These are phyloP conservation scores for Cystoderma amianthinum DNA, from an alignment of 768 basidiomycete genomes.

Conservation along the genomic window DNA sequence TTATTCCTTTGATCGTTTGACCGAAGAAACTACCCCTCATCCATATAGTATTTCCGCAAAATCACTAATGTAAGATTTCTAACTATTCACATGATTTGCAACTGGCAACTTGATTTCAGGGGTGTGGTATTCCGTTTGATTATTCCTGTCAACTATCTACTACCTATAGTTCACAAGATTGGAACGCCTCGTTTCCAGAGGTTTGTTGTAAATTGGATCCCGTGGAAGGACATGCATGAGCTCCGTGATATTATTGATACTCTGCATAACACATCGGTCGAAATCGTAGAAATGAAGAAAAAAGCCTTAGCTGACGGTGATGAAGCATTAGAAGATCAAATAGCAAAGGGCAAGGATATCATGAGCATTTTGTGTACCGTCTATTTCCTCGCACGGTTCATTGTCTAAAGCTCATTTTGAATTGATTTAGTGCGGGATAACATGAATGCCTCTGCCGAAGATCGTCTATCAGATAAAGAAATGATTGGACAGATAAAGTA, in stretches of 20 bases:
- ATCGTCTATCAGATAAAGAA: constrained; percentile 26
- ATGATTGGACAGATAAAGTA: constrained; percentile 29
- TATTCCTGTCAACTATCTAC: constrained; percentile 12
- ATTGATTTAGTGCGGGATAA: constrained; percentile 31
- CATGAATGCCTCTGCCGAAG: constrained; percentile 20
- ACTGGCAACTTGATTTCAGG: constrained; percentile 7
- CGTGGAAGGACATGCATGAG: constrained; percentile 19
- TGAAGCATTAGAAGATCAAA: constrained; percentile 21
- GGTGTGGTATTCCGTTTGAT: constrained; percentile 9
- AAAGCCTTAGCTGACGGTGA: constrained; percentile 25
- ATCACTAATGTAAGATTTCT: constrained; percentile 17
- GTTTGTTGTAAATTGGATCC: constrained; percentile 22
- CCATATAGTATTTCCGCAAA: constrained; percentile 23
- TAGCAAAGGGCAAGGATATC: constrained; percentile 36
- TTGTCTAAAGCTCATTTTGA: background rate
- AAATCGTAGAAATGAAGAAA: constrained; percentile 30
- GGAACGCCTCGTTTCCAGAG: constrained; percentile 22
- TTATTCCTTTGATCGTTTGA: constrained; percentile 30
- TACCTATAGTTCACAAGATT: constrained; percentile 16
- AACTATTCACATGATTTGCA: background rate
- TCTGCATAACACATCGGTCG: constrained; percentile 26
- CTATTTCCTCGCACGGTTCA: background rate
- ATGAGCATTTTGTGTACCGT: constrained; percentile 37
- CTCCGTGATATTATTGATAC: constrained; percentile 24
- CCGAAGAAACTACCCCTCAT: constrained; percentile 16